Evolutionary conservation across 2,329 filamentous ascomycete genomes (phyloP), one percentile per base, ranked within the genome.

Genomic region (Calonectria montana): DNA sequence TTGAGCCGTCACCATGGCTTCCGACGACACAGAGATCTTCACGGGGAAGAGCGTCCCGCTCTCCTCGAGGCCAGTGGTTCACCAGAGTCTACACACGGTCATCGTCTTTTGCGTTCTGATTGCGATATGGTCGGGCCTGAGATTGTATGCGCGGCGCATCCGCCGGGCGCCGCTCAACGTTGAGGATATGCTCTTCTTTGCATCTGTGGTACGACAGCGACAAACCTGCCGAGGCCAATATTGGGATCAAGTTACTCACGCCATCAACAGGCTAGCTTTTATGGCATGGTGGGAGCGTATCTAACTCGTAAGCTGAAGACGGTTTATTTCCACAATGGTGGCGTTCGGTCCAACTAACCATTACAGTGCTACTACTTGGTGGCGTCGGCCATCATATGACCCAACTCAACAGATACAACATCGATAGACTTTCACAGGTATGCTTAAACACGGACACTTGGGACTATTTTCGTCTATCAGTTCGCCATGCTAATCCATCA

Each of bases 341-440:
- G 8, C 23, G 16, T 12, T 21, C 15, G 12, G 27, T 31, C 69
- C 68, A 39, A 68, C 35, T 18, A 16, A 45, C 4, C n/a, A 10
- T 16, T 1, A 37, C 43, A 73, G 73, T 73, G 31, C 15, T 74
- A n/a, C 73, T 69, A 50, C 53, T 71, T 53, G 73, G 70, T 27
- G 73, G 67, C 16, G 61, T 73, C 18, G 73, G 70, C 10, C 68
- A 74, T 59, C 73, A 74, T 21, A 74, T 74, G 67, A 27, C 64
- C 18, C 70, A 73, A 27, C 45, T 74, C 2, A 35, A 64, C 7
- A 74, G 68, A 27, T 10, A 12, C 10, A 68, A 74, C 47, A 25
- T 74, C 25, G 70, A 70, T 15, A 70, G 72, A 29, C 61, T 74
- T 25, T 72, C 72, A 2, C 72, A 74, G 50, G 72, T 72, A 62